Evolutionary conservation across 2,329 filamentous ascomycete genomes (phyloP).

Genomic region (Akanthomyces dipterigenus): DNA sequence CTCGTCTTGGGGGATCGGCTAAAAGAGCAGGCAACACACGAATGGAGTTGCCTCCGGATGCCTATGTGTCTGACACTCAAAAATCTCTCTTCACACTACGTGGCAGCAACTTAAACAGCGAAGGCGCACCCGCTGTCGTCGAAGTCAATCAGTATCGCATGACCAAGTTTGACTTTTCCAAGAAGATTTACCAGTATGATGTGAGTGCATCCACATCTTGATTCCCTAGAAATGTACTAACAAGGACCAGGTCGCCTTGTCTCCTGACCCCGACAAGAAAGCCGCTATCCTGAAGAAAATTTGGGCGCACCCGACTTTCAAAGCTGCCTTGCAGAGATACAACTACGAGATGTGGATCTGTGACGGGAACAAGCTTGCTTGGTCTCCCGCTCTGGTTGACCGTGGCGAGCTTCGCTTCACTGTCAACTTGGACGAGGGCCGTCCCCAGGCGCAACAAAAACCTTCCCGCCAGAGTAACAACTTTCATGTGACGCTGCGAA

Average conservation of each 20-base stretch:
- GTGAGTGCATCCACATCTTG: slow-evolving; percentile 43
- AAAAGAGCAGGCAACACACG: slow-evolving; percentile 35
- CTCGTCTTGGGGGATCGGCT: slow-evolving; percentile 22
- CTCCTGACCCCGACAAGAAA: slow-evolving; percentile 54
- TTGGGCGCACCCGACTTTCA: slow-evolving; percentile 61
- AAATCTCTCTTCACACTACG: slow-evolving; percentile 30
- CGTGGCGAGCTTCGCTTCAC: slow-evolving; percentile 46
- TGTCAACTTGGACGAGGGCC: slow-evolving; percentile 68
- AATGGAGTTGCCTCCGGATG: slow-evolving; percentile 53
- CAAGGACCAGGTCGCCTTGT: slow-evolving; percentile 52
- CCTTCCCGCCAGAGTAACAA: slow-evolving; percentile 33
- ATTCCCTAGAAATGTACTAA: slow-evolving; percentile 12
- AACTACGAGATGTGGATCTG: slow-evolving; percentile 55
- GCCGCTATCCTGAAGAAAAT: slow-evolving; percentile 65
- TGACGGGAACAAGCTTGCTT: slow-evolving; percentile 80
- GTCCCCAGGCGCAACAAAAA: slow-evolving; percentile 30
- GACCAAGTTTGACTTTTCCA: slow-evolving; percentile 44
- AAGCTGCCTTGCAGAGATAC: slow-evolving; percentile 44
- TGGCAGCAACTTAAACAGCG: slow-evolving; percentile 43
- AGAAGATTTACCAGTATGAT: slow-evolving; percentile 75
- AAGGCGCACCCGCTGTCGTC: slow-evolving; percentile 48
- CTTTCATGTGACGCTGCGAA: slow-evolving; percentile 56
- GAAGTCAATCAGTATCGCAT: slow-evolving; percentile 73
- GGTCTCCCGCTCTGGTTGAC: slow-evolving; percentile 45
- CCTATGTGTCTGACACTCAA: slow-evolving; percentile 34